Evolutionary conservation across 768 basidiomycete genomes (phyloP).

Genomic region (Tulasnella sp.): DNA sequence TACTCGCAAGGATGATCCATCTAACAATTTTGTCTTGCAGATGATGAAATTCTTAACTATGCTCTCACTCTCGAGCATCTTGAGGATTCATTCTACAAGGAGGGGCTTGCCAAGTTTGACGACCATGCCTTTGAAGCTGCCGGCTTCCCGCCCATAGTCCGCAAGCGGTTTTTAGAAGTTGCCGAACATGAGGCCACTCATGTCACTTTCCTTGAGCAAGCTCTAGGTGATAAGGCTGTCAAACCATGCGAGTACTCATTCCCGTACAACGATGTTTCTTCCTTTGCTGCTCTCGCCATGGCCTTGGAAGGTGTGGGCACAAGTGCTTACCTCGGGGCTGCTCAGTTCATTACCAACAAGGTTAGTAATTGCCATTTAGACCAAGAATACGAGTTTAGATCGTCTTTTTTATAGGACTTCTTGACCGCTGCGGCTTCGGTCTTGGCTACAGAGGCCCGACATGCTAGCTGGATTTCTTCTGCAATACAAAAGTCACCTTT

Average conservation of each 20-base stretch:
- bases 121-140: constrained; percentile 30
- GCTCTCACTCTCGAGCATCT: constrained; percentile 38
- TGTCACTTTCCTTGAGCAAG: constrained; percentile 28
- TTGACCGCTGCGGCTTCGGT: constrained; percentile 47
- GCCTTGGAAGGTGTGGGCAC: constrained; percentile 44
- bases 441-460: constrained; percentile 50
- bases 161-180: constrained; percentile 28
- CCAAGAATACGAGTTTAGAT: too few species aligned
- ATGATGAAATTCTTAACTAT: too few species aligned
- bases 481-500: constrained; percentile 39
- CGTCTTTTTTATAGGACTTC: too few species aligned
- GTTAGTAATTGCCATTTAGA: too few species aligned
- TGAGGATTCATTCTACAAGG: constrained; percentile 34
- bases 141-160: constrained; percentile 30
- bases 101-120: constrained; percentile 35
- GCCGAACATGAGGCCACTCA: constrained; percentile 33
- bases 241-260: constrained; percentile 32
- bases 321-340: constrained; percentile 47
- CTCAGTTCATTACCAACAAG: constrained; percentile 34
- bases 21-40: too few species aligned
- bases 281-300: constrained; percentile 39
- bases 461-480: constrained; percentile 48
- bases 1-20: too few species aligned
- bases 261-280: constrained; percentile 33
- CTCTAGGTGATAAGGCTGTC: constrained; percentile 28